Percentiles rank a stretch among this genome's conserved stretches.
Conservation (phyloP, 495 filamentous ascomycete species). For the Beverwykella pulmonaria region DNA sequence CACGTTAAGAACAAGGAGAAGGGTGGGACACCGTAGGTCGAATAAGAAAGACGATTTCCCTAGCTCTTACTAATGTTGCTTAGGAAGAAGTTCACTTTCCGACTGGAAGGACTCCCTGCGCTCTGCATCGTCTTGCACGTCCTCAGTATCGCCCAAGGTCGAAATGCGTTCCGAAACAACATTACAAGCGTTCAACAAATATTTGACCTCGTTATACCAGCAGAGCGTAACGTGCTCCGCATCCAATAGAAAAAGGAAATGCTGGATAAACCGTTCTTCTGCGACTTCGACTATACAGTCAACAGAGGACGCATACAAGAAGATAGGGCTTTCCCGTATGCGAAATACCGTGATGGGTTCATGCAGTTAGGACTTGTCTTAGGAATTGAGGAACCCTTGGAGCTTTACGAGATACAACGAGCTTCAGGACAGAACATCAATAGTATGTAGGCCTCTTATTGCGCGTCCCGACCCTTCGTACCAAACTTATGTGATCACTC, state of each 20-base stretch:
- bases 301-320: constrained; percentile 13
- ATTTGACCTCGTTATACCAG: constrained; percentile 25
- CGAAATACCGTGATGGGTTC: constrained; percentile 28
- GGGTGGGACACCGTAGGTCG: constrained; percentile 13
- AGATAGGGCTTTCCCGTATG: constrained; percentile 24
- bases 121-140: constrained; percentile 24
- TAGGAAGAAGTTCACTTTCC: constrained; percentile 35
- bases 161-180: constrained; percentile 23
- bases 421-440: constrained; percentile 32
- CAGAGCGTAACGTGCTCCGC: constrained; percentile 12
- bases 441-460: constrained; percentile 19
- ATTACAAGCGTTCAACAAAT: constrained; percentile 25
- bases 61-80: constrained; percentile 3
- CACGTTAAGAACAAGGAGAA: constrained; percentile 22
- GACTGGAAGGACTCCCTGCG: constrained; percentile 21
- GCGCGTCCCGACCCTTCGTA: too few species aligned
- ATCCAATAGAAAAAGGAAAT: constrained; percentile 26
- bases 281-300: constrained; percentile 13
- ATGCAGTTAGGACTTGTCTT: constrained; percentile 12
- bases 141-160: constrained; percentile 7
- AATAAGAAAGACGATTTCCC: not conserved
- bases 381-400: constrained; percentile 18
- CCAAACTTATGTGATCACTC: constrained; percentile 9
- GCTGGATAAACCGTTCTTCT: constrained; percentile 26
- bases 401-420: constrained; percentile 28